A percentile compares a stretch with the other conserved stretches of the same genome.
These are phyloP conservation scores for Cadophora luteo-olivacea DNA, from an alignment of 2,329 filamentous ascomycete species.

Conservation along the genomic window DNA sequence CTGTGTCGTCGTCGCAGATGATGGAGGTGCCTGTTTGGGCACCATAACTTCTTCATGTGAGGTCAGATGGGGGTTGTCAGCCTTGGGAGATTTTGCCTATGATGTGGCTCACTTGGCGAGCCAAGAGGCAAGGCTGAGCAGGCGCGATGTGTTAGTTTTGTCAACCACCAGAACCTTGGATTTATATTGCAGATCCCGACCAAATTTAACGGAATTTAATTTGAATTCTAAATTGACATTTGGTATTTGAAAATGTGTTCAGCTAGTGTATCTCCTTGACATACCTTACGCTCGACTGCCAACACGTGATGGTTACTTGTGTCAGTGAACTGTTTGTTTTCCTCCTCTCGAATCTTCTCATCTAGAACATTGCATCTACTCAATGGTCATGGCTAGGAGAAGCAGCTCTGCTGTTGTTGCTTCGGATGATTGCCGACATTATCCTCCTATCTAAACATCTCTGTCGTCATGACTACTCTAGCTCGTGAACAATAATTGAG, in stretches of 20 bases:
- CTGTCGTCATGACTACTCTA: neutral
- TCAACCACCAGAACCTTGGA: neutral
- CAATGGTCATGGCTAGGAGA: too few relatives aligned
- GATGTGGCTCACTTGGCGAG: constrained; percentile 2
- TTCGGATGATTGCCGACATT: too few relatives aligned
- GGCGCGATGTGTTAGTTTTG: neutral
- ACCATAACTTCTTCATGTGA: constrained; percentile 40
- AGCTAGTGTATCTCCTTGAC: too few relatives aligned
- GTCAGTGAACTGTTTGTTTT: too few relatives aligned
- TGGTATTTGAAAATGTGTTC: too few relatives aligned
- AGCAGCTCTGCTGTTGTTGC: too few relatives aligned
- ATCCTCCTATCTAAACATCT: neutral
- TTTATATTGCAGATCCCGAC: neutral
- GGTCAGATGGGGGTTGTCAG: constrained; percentile 21
- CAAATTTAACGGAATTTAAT: too few relatives aligned
- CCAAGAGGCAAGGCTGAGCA: neutral
- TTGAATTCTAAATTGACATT: too few relatives aligned
- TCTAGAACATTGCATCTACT: too few relatives aligned
- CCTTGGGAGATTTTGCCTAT: constrained; percentile 20
- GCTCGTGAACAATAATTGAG: neutral
- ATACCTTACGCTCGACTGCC: too few relatives aligned
- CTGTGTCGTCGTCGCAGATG: constrained; percentile 28
- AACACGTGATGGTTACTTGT: too few relatives aligned
- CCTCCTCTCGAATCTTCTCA: too few relatives aligned
- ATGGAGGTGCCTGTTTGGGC: constrained; percentile 40